Base-by-base conservation (phyloP, 2,329 filamentous ascomycete species). In the Eurotiales sp. region DNA sequence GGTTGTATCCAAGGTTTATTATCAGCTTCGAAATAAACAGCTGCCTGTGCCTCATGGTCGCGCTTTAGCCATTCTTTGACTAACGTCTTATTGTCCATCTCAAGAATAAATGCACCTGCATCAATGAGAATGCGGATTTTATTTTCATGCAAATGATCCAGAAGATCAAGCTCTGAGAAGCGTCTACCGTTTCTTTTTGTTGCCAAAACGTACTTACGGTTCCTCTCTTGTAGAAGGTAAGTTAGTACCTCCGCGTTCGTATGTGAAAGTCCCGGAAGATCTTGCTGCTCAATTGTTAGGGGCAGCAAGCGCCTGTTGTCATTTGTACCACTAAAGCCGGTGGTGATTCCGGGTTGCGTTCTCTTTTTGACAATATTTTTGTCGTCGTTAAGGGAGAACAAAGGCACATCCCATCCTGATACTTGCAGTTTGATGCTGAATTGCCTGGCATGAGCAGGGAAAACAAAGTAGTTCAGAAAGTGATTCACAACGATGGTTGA, bases 291-390 rank as follows among this genome's bases (percentile, higher is more conserved):
- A 17, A 88, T 81, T 0, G 75, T 82, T n/a, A 82, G 63, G 0
- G 86, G 86, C 0, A 88, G 65, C 29, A 86, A 71, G 0, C 66
- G 69, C 32, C 77, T 73, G 17, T 79, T 82, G 59, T 89, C 86
- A 40, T 87, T 88, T 0, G 86, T 89, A 0, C 86, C 86, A 7
- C 82, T 86, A 61, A 90, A 90, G 0, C 86, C 86, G 0, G 84
- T 87, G 0, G 84, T 86, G 7, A 54, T 22, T 50, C 22, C 19
- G 11, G 29, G n/a, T 27, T 12, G 30, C 25, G n/a, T 52, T 14
- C 17, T 54, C n/a, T 21, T 21, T 3, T 23, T 15, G 17, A 23
- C 6, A 5, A 36, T 3, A 6, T 8, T n/a, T 2, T 25, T 15
- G 22, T 22, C 15, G 14, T 56, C 22, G 1, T n/a, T n/a, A n/a